Base-by-base conservation (phyloP, 2,329 filamentous ascomycete genomes). In the Fusarium sambucinum region DNA sequence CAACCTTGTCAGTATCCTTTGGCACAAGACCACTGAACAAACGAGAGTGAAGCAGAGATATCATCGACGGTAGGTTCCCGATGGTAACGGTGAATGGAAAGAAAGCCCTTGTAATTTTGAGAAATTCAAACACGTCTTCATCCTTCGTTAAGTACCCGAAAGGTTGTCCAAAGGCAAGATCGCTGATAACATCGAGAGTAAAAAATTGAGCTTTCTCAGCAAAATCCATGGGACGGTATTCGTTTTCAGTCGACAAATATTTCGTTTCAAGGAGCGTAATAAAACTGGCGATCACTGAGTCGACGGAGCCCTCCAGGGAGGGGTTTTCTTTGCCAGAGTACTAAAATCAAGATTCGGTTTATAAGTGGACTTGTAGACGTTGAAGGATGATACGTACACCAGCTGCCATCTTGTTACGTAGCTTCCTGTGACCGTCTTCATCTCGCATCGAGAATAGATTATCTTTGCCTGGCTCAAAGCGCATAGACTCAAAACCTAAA, bases 301-400 rank as follows among this genome's bases (percentile, higher is more conserved):
- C 83, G 27, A 89, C 80, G 6, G 82, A 79, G 1, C 73, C 68
- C 61, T 88, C 86, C 4, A 88, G 74, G 1, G 79, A 77, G 2
- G 80, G 77, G 35, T 87, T 87, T 50, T 87, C 86, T 55, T 84
- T 82, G 4, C 86, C 85, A 4, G 85, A 83, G 69, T 88, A 89
- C 84, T 84, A 10, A 2, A 9, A 1, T 19, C 66, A 6, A 16
- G 1, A 5, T 6, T n/a, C 7, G 21, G 35, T 1, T 27, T 17
- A 3, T 11, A 65, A 58, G n/a, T 9, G 8, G 0, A 6, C 6
- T 14, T 19, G 1, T 3, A 10, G 19, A 3, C 17, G 1, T 29
- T 27, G n/a, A 17, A 13, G 5, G 1, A 3, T 0, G 3, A 17
- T 25, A n/a, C 79, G 60, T 77, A 84, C 86, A 2, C 84, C 86